Evolutionary conservation across 106 monocot species (phyloP).

Genomic region (Platanthera guangdongensis): DNA sequence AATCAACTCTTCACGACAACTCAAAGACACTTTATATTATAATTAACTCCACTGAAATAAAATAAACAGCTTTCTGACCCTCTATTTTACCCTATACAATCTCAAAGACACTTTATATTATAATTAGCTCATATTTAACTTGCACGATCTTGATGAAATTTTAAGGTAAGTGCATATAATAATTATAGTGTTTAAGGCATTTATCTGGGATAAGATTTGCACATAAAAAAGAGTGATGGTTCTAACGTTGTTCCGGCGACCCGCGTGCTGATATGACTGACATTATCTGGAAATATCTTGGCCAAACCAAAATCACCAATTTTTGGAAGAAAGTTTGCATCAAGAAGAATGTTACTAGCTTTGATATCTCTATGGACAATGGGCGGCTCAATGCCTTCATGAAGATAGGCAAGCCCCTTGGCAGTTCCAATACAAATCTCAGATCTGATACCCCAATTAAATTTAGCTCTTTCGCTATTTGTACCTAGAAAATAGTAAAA

Average conservation of each 20-base stretch:
- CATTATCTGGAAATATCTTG: conserved; percentile 53
- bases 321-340: conserved; percentile 45
- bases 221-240: neutral
- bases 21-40: too few species aligned
- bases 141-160: neutral
- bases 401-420: conserved; percentile 51
- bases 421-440: conserved; percentile 49
- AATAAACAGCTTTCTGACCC: too few species aligned
- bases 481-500: conserved; percentile 20
- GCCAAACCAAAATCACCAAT: conserved; percentile 77
- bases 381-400: conserved; percentile 45
- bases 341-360: conserved; percentile 71
- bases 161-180: neutral
- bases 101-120: too few species aligned
- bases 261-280: conserved; percentile 63
- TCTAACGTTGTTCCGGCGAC: conserved; percentile 66
- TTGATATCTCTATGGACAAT: conserved; percentile 81
- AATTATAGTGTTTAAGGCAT: neutral
- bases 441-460: conserved; percentile 44
- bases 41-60: too few species aligned
- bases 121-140: too few species aligned
- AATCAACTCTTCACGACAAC: too few species aligned
- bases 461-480: conserved; percentile 8
- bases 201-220: neutral
- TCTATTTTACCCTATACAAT: too few species aligned